Percentiles rank a stretch among this genome's conserved stretches.
Conservation (phyloP, 441 rosid genomes). For the Gossypium lobatum region DNA sequence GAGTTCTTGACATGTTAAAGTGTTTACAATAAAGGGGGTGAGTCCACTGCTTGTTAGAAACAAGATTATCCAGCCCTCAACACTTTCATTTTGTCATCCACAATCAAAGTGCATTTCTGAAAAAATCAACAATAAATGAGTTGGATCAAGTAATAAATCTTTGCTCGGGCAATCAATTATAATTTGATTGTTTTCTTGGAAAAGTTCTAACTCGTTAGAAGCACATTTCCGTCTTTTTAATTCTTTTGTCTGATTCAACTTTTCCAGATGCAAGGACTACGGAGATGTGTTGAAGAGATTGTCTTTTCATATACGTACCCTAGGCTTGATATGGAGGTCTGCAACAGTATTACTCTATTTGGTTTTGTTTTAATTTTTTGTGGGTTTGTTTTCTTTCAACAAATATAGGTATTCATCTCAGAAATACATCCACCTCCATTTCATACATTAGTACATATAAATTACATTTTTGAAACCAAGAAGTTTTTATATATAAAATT, state of each 20-base stretch:
- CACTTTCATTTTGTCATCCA: background rate
- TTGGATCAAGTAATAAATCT: background rate
- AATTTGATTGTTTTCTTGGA: background rate
- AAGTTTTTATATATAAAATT: background rate
- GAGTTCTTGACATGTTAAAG: background rate
- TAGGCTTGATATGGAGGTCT: slow-evolving; percentile 62
- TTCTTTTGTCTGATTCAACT: slow-evolving; percentile 2
- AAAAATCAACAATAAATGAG: background rate
- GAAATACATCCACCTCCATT: background rate
- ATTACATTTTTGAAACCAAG: background rate
- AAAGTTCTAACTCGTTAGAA: background rate
- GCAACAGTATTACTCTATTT: background rate
- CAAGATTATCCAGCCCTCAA: background rate
- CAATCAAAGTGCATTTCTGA: background rate
- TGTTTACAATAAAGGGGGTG: background rate
- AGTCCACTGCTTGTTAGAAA: background rate
- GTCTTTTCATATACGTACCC: slow-evolving; percentile 82
- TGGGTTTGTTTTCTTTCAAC: background rate
- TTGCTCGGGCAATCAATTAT: too few relatives aligned
- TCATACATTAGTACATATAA: background rate
- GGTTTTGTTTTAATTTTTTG: background rate
- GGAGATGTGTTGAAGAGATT: slow-evolving; percentile 82
- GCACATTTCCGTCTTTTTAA: background rate
- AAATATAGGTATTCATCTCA: background rate
- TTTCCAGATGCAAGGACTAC: slow-evolving; percentile 56